Conservation (phyloP, 192 early-diverging fungal genomes). For the Irineochytrium annulatum region DNA sequence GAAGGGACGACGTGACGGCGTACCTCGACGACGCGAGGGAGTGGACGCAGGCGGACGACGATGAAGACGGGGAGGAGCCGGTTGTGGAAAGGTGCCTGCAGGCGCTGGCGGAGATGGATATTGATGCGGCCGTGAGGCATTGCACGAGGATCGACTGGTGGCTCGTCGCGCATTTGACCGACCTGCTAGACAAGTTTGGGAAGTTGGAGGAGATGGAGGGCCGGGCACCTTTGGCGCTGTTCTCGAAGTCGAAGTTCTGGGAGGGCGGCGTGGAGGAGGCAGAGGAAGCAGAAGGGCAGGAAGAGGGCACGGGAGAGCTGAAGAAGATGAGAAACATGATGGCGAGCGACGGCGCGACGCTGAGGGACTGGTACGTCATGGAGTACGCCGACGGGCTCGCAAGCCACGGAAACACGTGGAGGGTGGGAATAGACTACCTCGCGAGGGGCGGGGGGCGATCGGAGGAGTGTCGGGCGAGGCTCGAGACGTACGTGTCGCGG, state of each 20-base stretch:
- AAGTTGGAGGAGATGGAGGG: conserved; percentile 42
- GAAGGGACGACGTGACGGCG: conserved; percentile 8
- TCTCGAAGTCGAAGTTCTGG: conserved; percentile 28
- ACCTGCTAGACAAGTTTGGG: conserved; percentile 52
- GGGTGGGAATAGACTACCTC: conserved; percentile 50
- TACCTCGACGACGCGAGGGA: conserved; percentile 2
- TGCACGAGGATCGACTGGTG: conserved; percentile 35
- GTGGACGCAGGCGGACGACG: neutral
- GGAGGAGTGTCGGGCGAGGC: conserved; percentile 3
- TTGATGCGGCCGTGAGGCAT: conserved; percentile 14
- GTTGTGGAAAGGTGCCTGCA: neutral
- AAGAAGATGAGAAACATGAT: too few species aligned
- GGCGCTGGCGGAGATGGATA: conserved; percentile 18
- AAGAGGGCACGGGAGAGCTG: neutral
- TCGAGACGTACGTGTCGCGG: neutral
- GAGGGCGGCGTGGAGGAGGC: neutral
- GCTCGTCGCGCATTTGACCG: conserved; percentile 59
- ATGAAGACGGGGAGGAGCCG: neutral
- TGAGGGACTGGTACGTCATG: conserved; percentile 24
- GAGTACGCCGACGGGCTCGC: conserved; percentile 16
- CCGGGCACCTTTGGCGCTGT: conserved; percentile 26
- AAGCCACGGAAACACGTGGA: conserved; percentile 36
- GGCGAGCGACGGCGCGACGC: too few species aligned
- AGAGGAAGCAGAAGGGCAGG: neutral
- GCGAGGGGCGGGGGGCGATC: conserved; percentile 15